These are phyloP conservation scores for Fusarium sp. DNA, from an alignment of 2,329 filamentous ascomycete genomes.

Conservation along the genomic window DNA sequence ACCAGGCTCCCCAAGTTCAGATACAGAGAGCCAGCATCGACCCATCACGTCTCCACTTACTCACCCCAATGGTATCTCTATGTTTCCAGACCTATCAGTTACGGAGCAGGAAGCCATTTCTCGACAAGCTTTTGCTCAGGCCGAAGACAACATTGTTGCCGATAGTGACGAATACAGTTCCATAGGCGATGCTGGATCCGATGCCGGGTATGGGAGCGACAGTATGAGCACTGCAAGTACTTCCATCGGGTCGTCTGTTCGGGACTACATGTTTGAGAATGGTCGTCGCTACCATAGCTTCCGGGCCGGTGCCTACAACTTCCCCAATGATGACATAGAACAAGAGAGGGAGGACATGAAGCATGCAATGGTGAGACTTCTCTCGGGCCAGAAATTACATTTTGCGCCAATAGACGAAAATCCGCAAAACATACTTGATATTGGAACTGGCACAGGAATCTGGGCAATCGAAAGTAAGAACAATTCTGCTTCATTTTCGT, in stretches of 20 bases:
- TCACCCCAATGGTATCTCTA: constrained; percentile 50
- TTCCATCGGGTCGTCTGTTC: constrained; percentile 52
- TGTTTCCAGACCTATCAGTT: constrained; percentile 50
- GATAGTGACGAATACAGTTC: constrained; percentile 44
- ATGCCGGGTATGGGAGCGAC: constrained; percentile 52
- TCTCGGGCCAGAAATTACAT: constrained; percentile 59
- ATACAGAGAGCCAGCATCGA: background rate
- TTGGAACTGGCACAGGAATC: constrained; percentile 67
- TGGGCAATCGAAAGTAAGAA: constrained; percentile 65
- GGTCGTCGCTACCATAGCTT: constrained; percentile 68
- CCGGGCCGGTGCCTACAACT: constrained; percentile 63
- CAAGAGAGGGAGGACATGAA: constrained; percentile 68
- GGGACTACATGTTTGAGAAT: constrained; percentile 65
- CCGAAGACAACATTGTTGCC: constrained; percentile 49
- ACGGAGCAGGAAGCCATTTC: constrained; percentile 50
- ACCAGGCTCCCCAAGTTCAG: background rate
- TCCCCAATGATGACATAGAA: constrained; percentile 69
- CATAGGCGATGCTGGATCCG: constrained; percentile 39
- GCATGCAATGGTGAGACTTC: constrained; percentile 60
- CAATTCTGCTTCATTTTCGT: background rate
- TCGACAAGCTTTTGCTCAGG: constrained; percentile 49
- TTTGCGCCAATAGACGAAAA: constrained; percentile 60
- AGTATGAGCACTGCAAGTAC: constrained; percentile 49
- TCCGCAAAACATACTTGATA: constrained; percentile 63
- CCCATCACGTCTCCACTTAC: constrained; percentile 45